Evolutionary conservation across 2,329 filamentous ascomycete species (phyloP).

Genomic region (Shiraia sp.): DNA sequence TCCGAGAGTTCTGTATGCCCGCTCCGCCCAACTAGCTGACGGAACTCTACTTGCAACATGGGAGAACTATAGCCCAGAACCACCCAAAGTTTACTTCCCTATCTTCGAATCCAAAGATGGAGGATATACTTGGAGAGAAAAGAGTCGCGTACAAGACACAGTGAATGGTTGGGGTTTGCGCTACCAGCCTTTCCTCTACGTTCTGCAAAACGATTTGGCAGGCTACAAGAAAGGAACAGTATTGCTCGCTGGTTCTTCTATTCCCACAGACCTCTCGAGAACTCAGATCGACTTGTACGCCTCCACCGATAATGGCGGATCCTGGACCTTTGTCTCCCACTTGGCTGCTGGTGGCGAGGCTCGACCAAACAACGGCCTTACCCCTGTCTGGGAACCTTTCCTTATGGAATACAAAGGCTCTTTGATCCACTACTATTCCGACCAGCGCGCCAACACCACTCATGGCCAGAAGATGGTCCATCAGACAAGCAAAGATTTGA

Average conservation of each 20-base stretch:
- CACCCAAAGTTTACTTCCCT: constrained; percentile 50
- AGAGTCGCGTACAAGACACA: constrained; percentile 66
- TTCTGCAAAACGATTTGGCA: constrained; percentile 62
- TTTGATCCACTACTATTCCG: constrained; percentile 70
- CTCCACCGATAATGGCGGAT: constrained; percentile 61
- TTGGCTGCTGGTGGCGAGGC: constrained; percentile 68
- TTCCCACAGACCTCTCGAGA: constrained; percentile 60
- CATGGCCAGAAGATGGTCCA: constrained; percentile 72
- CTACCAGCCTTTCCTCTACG: constrained; percentile 71
- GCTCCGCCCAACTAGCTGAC: constrained; percentile 52
- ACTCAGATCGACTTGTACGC: constrained; percentile 74
- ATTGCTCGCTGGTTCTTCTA: constrained; percentile 64
- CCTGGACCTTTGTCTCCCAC: constrained; percentile 69
- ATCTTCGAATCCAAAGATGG: constrained; percentile 53
- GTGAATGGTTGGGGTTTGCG: constrained; percentile 69
- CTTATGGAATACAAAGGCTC: constrained; percentile 62
- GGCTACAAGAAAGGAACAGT: constrained; percentile 65
- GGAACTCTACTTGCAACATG: constrained; percentile 56
- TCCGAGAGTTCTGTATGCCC: constrained; percentile 57
- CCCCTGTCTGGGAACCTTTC: constrained; percentile 75
- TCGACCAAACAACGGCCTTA: constrained; percentile 64
- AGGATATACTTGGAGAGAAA: constrained; percentile 62
- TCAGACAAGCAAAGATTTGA: constrained; percentile 63
- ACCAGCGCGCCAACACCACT: constrained; percentile 64
- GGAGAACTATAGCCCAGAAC: constrained; percentile 58